Evolutionary conservation across 768 basidiomycete species (phyloP).

Genomic region (Vararia minispora): DNA sequence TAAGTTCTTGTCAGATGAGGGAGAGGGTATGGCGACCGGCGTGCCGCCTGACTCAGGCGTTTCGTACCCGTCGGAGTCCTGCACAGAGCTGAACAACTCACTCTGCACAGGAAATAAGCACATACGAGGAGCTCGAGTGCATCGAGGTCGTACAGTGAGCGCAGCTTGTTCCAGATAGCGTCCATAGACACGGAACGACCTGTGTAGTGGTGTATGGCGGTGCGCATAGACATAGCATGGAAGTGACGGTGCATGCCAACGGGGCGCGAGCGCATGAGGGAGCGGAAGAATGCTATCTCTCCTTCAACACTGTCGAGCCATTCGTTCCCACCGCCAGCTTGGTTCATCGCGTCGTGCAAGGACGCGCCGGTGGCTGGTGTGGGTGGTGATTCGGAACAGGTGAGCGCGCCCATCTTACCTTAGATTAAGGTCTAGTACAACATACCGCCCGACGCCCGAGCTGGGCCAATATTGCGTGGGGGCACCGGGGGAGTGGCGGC

Average conservation of each 20-base stretch:
- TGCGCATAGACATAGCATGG: slow-evolving; percentile 66
- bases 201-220: slow-evolving; percentile 61
- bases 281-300: slow-evolving; percentile 78
- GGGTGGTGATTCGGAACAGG: too few relatives aligned
- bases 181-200: slow-evolving; percentile 46
- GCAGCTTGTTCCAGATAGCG: slow-evolving; percentile 67
- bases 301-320: slow-evolving; percentile 70
- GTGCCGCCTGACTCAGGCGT: slow-evolving; percentile 28
- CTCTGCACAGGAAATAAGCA: slow-evolving; percentile 9
- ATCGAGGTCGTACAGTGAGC: slow-evolving; percentile 63
- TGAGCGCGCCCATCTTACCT: too few relatives aligned
- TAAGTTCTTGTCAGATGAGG: slow-evolving; percentile 60
- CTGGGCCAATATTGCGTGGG: too few relatives aligned
- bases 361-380: too few relatives aligned
- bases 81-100: background rate
- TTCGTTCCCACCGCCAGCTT: too few relatives aligned
- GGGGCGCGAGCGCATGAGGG: slow-evolving; percentile 70
- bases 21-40: slow-evolving; percentile 47
- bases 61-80: slow-evolving; percentile 23
- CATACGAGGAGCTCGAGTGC: slow-evolving; percentile 61
- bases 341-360: too few relatives aligned
- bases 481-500: too few relatives aligned
- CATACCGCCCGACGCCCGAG: too few relatives aligned
- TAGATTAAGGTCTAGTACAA: too few relatives aligned
- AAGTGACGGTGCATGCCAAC: slow-evolving; percentile 79